Evolutionary conservation across 495 filamentous ascomycete species (phyloP).

Genomic region (Neurospora sp.): DNA sequence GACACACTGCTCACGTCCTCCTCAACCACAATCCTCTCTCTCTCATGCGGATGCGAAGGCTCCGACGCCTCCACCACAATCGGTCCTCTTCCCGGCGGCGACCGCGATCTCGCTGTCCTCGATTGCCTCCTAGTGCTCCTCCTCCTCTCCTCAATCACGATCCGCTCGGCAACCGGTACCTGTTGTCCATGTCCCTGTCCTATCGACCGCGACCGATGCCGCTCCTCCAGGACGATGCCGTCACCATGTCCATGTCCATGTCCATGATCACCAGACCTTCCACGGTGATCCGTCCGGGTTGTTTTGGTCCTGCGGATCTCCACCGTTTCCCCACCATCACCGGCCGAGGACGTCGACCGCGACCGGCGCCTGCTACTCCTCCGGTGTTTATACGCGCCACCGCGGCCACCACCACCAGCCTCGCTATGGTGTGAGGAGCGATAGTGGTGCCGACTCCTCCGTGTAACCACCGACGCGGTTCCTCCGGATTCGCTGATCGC

Average conservation of each 20-base stretch:
- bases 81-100: neutral
- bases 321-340: slow-evolving; percentile 19
- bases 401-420: neutral
- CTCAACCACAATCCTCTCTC: neutral
- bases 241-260: slow-evolving; percentile 11
- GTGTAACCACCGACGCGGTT: slow-evolving; percentile 28
- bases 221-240: slow-evolving; percentile 6
- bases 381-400: neutral
- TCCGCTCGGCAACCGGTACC: slow-evolving; percentile 27
- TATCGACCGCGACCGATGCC: slow-evolving; percentile 15
- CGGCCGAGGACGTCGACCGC: neutral
- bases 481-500: slow-evolving; percentile 13
- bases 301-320: slow-evolving; percentile 27
- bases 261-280: slow-evolving; percentile 23
- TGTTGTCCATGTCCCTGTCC: neutral
- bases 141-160: slow-evolving; percentile 32
- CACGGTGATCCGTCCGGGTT: slow-evolving; percentile 17
- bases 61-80: neutral
- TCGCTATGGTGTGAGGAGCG: slow-evolving; percentile 4
- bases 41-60: neutral
- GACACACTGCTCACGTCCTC: neutral
- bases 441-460: slow-evolving; percentile 18
- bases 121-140: neutral
- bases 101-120: neutral
- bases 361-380: neutral